A percentile compares a stretch with the other conserved stretches of the same genome.
These are phyloP conservation scores for Lodderomyces theae DNA, from an alignment of 1,139 yeast species.

Conservation along the genomic window DNA sequence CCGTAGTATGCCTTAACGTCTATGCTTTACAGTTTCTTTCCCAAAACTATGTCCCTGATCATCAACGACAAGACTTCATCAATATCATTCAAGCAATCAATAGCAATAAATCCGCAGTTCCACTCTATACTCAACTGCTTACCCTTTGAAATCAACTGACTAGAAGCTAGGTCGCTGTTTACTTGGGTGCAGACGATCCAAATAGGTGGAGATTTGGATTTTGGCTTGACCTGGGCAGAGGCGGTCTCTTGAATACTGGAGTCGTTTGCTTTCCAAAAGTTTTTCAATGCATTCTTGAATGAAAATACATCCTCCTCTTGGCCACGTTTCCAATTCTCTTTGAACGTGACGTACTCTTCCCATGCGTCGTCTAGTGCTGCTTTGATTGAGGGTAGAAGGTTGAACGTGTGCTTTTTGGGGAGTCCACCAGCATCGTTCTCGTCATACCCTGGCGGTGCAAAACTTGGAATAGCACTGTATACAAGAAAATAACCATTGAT, in stretches of 20 bases:
- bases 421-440: slow-evolving; percentile 22
- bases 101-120: slow-evolving; percentile 62
- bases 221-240: slow-evolving; percentile 13
- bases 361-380: slow-evolving; percentile 68
- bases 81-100: slow-evolving; percentile 41
- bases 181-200: slow-evolving; percentile 64
- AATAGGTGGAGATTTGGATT: slow-evolving; percentile 57
- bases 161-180: slow-evolving; percentile 55
- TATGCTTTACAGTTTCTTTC: slow-evolving; percentile 20
- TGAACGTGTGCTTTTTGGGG: slow-evolving; percentile 33
- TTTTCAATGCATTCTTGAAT: slow-evolving; percentile 53
- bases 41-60: slow-evolving; percentile 57
- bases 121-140: slow-evolving; percentile 52
- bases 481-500: slow-evolving; percentile 72
- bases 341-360: slow-evolving; percentile 60
- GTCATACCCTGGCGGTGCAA: slow-evolving; percentile 52
- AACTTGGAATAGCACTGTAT: slow-evolving; percentile 63
- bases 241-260: background rate
- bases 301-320: slow-evolving; percentile 67
- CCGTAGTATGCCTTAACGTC: no score
- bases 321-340: slow-evolving; percentile 55
- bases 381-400: slow-evolving; percentile 46
- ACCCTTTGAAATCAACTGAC: slow-evolving; percentile 56
- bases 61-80: slow-evolving; percentile 52
- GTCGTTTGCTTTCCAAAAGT: slow-evolving; percentile 31